These are phyloP conservation scores for Penicillium hesseltinei DNA, from an alignment of 2,329 filamentous ascomycete genomes.

Conservation along the genomic window DNA sequence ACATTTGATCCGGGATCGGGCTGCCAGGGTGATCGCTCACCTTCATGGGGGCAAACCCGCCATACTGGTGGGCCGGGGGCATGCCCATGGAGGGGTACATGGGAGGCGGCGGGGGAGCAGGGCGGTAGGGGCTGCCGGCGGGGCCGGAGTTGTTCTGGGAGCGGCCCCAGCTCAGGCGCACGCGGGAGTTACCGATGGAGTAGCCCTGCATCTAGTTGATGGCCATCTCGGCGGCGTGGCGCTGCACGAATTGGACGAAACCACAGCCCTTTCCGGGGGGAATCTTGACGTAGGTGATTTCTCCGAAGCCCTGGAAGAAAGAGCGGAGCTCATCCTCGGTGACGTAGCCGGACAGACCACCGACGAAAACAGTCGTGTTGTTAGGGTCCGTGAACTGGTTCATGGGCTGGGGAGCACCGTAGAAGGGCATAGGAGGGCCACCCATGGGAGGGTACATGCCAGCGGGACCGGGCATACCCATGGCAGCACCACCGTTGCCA, in stretches of 20 bases:
- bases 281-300: conserved; percentile 99
- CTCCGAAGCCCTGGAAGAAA: conserved; percentile 99
- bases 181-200: conserved; percentile 96
- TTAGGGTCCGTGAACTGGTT: conserved; percentile 99
- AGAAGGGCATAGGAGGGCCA: conserved; percentile 64
- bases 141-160: conserved; percentile 98
- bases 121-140: conserved; percentile 93
- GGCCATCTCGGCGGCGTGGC: conserved; percentile 98
- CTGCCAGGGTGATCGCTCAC: conserved; percentile 45
- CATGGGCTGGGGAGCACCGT: conserved; percentile 74
- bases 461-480: conserved; percentile 54
- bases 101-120: conserved; percentile 73
- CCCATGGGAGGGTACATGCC: conserved; percentile 69
- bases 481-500: conserved; percentile 47
- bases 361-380: conserved; percentile 98
- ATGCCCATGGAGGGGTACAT: conserved; percentile 71
- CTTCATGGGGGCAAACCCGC: conserved; percentile 67
- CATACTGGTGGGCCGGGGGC: conserved; percentile 61
- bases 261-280: conserved; percentile 98
- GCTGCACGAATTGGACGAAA: conserved; percentile 98
- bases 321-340: conserved; percentile 99
- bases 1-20: conserved; percentile 30
- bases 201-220: conserved; percentile 99
- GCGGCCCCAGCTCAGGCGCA: conserved; percentile 94
- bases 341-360: conserved; percentile 93